A percentile compares a stretch with the other conserved stretches of the same genome.
phyloP scores from a whole-genome alignment of 208 protist genomes.

The Wallacemonas sp. region DNA sequence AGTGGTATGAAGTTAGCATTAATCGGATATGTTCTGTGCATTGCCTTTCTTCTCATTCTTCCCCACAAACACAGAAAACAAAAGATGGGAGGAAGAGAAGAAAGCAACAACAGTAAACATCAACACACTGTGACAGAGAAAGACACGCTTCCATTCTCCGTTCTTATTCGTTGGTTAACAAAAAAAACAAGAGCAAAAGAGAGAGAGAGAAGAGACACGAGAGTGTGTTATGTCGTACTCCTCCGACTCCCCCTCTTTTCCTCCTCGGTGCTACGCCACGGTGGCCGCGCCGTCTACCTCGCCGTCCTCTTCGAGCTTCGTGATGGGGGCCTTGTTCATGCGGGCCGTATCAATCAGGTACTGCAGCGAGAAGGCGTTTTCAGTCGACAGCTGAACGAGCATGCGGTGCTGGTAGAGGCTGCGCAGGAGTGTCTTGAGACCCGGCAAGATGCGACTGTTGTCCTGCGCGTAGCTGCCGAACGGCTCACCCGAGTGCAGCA shows the following conservation, averaged over 20 bases:
- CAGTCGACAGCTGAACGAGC: constrained; percentile 66
- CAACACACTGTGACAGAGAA: too few species aligned
- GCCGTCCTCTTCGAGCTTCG: constrained; percentile 25
- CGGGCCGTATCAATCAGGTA: constrained; percentile 79
- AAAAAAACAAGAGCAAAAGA: too few species aligned
- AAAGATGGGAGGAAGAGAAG: too few species aligned
- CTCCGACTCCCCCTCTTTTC: too few species aligned
- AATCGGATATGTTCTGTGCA: neutral
- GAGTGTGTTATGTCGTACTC: too few species aligned
- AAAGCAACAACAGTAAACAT: too few species aligned
- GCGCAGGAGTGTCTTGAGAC: constrained; percentile 70
- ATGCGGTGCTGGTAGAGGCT: constrained; percentile 65
- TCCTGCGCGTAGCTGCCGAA: constrained; percentile 54
- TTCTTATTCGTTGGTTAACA: too few species aligned
- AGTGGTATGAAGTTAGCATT: constrained; percentile 11
- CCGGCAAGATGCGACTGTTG: constrained; percentile 38
- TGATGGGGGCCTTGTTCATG: constrained; percentile 55
- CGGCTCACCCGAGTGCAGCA: constrained; percentile 79
- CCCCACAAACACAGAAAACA: too few species aligned
- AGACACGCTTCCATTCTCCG: too few species aligned
- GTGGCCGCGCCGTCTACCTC: constrained; percentile 8
- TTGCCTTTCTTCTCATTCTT: too few species aligned
- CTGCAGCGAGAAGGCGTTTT: constrained; percentile 88
- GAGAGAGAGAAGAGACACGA: too few species aligned
- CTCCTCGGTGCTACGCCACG: neutral